Evolutionary conservation across 345 rosid genomes (phyloP).

Genomic region (Bruguiera gymnorhiza): DNA sequence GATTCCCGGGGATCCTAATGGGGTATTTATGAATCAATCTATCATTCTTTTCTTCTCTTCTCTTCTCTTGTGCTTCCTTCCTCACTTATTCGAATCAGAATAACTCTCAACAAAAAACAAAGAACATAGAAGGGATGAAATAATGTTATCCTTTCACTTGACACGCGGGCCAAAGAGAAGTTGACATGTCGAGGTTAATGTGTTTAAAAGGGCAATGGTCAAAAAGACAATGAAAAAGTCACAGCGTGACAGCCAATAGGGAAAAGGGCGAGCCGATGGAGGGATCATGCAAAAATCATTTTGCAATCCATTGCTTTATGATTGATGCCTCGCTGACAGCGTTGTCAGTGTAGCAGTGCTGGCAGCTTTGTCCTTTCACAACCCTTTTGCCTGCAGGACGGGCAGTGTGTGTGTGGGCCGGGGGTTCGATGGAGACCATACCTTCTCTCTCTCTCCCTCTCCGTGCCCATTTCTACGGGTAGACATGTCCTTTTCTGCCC

Average conservation of each 20-base stretch:
- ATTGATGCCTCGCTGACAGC: constrained; percentile 61
- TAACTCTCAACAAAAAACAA: constrained; percentile 14
- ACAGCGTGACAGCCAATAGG: constrained; percentile 23
- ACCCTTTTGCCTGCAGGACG: constrained; percentile 2
- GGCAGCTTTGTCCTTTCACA: constrained; percentile 38
- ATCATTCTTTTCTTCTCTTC: too few species aligned
- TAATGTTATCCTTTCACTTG: background rate
- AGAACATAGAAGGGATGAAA: constrained; percentile 23
- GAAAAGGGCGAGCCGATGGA: background rate
- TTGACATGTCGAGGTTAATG: constrained; percentile 15
- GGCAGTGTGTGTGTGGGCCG: constrained; percentile 1
- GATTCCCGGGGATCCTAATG: constrained; percentile 46
- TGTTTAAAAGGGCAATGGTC: constrained; percentile 26
- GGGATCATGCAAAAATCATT: constrained; percentile 32
- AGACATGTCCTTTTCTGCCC: constrained; percentile 46
- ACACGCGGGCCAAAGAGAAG: constrained; percentile 42
- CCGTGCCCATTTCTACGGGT: constrained; percentile 23
- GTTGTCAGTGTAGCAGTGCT: constrained; percentile 38
- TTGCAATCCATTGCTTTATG: constrained; percentile 65
- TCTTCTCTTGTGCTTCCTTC: background rate
- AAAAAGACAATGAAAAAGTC: constrained; percentile 24
- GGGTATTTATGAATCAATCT: constrained; percentile 4
- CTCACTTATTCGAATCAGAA: background rate
- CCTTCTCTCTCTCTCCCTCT: constrained; percentile 13
- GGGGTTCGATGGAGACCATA: constrained; percentile 40